These are phyloP conservation scores for Melaleuca quinquenervia DNA, from an alignment of 345 rosid species.

Conservation along the genomic window DNA sequence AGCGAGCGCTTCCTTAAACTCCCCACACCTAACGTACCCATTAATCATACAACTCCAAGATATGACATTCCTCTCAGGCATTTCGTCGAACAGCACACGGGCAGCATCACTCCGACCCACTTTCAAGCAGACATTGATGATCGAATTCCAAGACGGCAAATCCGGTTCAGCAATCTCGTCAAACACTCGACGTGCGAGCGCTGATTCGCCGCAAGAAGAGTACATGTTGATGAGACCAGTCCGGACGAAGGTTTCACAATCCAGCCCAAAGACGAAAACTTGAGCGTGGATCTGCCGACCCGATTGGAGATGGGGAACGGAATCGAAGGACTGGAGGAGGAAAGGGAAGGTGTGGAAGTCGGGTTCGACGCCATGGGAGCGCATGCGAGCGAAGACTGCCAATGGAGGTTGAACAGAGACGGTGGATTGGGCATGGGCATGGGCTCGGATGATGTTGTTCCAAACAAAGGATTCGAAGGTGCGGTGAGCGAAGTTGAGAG, in stretches of 20 bases:
- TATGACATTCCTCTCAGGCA: conserved; percentile 37
- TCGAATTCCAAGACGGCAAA: conserved; percentile 50
- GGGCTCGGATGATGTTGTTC: conserved; percentile 33
- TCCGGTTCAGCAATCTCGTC: conserved; percentile 17
- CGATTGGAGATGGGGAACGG: conserved; percentile 5
- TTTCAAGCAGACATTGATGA: conserved; percentile 15
- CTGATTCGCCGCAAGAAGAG: conserved; percentile 22
- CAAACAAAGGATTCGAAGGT: conserved; percentile 37
- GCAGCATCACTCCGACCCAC: conserved; percentile 24
- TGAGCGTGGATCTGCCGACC: conserved; percentile 13
- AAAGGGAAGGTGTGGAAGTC: conserved; percentile 41
- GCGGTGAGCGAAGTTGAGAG: conserved; percentile 17
- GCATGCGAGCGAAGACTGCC: conserved; percentile 34
- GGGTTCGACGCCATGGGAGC: conserved; percentile 28
- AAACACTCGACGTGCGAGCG: conserved; percentile 24
- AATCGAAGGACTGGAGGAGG: conserved; percentile 25
- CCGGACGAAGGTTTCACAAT: conserved; percentile 14
- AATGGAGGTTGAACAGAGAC: conserved; percentile 14
- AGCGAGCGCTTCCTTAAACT: conserved; percentile 28
- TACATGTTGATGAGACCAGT: conserved; percentile 35
- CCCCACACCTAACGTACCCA: conserved; percentile 38
- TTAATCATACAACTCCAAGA: conserved; percentile 50
- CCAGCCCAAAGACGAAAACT: conserved; percentile 10
- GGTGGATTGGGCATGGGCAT: conserved; percentile 4
- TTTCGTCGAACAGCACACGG: conserved; percentile 31